Conservation (phyloP, 768 basidiomycete species). For the Crucibulum laeve region DNA sequence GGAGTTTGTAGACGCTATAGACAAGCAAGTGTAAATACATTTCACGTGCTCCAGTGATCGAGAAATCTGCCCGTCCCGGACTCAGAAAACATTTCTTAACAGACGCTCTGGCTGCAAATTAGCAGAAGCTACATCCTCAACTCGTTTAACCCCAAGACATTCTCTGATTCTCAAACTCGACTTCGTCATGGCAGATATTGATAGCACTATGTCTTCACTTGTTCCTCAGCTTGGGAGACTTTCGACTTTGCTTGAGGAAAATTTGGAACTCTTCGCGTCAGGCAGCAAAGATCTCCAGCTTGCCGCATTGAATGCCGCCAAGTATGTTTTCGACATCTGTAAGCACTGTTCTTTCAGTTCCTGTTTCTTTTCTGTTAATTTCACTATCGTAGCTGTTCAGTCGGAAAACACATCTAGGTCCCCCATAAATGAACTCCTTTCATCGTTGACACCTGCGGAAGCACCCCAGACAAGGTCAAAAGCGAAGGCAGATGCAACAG, state of each 20-base stretch:
- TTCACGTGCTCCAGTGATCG: conserved; percentile 1
- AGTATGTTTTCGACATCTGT: conserved; percentile 78
- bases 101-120: too few relatives aligned
- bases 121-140: too few relatives aligned
- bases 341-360: conserved; percentile 16
- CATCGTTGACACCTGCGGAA: conserved; percentile 60
- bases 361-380: conserved; percentile 4
- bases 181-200: not conserved
- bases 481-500: conserved; percentile 35
- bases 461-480: conserved; percentile 77
- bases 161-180: not conserved
- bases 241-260: conserved; percentile 49
- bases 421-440: conserved; percentile 61
- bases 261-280: conserved; percentile 49
- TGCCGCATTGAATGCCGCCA: conserved; percentile 63
- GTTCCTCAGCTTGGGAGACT: conserved; percentile 40
- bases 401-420: conserved; percentile 64
- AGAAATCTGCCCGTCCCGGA: too few relatives aligned
- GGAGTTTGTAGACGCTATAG: too few relatives aligned
- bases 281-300: conserved; percentile 49
- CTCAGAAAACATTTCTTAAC: not conserved
- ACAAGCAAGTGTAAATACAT: too few relatives aligned
- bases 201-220: conserved; percentile 1
- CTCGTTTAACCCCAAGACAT: too few relatives aligned
- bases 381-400: conserved; percentile 46